A percentile compares a stretch with the other conserved stretches of the same genome.
Conservation (phyloP, 108 stramenopile species). For the Stephanodiscus triporus region DNA sequence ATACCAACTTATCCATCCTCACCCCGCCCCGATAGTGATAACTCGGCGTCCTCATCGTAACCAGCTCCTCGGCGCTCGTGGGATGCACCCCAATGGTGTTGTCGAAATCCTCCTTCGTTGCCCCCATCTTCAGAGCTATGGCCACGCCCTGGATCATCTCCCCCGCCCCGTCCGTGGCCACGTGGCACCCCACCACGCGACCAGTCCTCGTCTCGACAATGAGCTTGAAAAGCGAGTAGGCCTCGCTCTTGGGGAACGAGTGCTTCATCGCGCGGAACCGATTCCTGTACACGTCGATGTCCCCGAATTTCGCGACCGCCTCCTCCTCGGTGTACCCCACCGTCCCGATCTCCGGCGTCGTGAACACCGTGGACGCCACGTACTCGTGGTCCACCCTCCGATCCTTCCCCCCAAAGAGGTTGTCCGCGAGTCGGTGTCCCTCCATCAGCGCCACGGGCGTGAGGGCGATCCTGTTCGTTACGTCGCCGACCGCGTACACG, state of each 20-base stretch:
- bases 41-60: constrained; percentile 60
- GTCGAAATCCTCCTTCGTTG: constrained; percentile 83
- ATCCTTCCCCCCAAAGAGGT: constrained; percentile 81
- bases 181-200: constrained; percentile 49
- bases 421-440: constrained; percentile 72
- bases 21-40: constrained; percentile 63
- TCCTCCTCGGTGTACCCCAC: constrained; percentile 89
- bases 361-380: constrained; percentile 91
- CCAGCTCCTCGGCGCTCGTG: constrained; percentile 73
- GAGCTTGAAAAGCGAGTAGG: constrained; percentile 71
- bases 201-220: constrained; percentile 67
- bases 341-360: constrained; percentile 87
- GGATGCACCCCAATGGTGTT: constrained; percentile 81
- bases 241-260: constrained; percentile 75
- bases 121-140: constrained; percentile 85
- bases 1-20: constrained; percentile 51
- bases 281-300: constrained; percentile 70
- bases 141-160: constrained; percentile 89
- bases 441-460: constrained; percentile 89
- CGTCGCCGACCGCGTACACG: constrained; percentile 84
- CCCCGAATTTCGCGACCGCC: constrained; percentile 72
- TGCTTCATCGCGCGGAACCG: constrained; percentile 77
- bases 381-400: constrained; percentile 81
- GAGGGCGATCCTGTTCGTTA: constrained; percentile 85
- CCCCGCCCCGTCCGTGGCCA: constrained; percentile 65